Percentiles rank a stretch among this genome's conserved stretches.
Evolutionary conservation across 345 rosid species (phyloP).

Genomic region (Reutealis trisperma): DNA sequence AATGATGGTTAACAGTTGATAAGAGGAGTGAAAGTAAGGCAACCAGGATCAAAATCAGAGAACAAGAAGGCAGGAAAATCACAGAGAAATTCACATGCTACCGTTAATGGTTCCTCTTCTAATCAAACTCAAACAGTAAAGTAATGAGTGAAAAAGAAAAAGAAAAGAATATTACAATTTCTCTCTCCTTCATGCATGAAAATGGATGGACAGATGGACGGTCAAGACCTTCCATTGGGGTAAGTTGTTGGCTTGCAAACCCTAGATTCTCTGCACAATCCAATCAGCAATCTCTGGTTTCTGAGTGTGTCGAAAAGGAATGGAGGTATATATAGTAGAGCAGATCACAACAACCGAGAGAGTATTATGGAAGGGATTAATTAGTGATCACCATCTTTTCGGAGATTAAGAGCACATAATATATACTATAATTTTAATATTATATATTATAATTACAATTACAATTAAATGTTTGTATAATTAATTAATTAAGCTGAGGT

Average conservation of each 20-base stretch:
- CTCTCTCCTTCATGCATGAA: constrained; percentile 51
- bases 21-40: constrained; percentile 96
- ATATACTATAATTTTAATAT: too few relatives aligned
- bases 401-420: too few relatives aligned
- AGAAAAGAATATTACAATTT: constrained; percentile 28
- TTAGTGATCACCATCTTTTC: too few relatives aligned
- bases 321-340: not conserved
- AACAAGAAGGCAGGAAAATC: constrained; percentile 66
- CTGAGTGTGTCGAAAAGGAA: constrained; percentile 7
- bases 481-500: not conserved
- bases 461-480: not conserved
- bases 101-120: constrained; percentile 26
- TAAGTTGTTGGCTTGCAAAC: not conserved
- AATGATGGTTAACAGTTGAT: constrained; percentile 52
- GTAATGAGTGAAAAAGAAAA: constrained; percentile 10
- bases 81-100: constrained; percentile 47
- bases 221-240: constrained; percentile 7
- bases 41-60: constrained; percentile 60
- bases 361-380: not conserved
- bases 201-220: constrained; percentile 35
- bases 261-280: constrained; percentile 16
- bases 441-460: too few relatives aligned
- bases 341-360: constrained; percentile 17
- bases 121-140: constrained; percentile 33
- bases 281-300: not conserved